Evolutionary conservation across 2,329 filamentous ascomycete genomes (phyloP).

Genomic region (Mollisiaceae sp.): DNA sequence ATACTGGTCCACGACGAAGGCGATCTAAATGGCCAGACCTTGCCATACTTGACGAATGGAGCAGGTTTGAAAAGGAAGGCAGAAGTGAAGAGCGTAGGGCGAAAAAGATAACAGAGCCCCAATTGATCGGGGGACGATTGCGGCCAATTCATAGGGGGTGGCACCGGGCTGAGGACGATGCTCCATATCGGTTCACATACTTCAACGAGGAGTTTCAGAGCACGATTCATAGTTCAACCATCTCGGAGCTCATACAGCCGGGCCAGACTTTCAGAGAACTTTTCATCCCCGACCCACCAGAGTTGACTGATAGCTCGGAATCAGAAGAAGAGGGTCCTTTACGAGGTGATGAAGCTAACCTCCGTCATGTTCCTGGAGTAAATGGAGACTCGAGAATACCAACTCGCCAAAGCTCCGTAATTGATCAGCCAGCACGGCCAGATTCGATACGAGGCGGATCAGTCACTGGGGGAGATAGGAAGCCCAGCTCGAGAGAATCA

Average conservation of each 20-base stretch:
- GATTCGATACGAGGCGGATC: slow-evolving; percentile 32
- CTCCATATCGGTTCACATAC: slow-evolving; percentile 94
- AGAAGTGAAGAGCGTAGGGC: slow-evolving; percentile 81
- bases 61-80: slow-evolving; percentile 85
- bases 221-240: slow-evolving; percentile 94
- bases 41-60: slow-evolving; percentile 85
- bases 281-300: slow-evolving; percentile 84
- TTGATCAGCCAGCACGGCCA: slow-evolving; percentile 28
- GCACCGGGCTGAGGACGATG: slow-evolving; percentile 87
- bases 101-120: slow-evolving; percentile 92
- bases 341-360: slow-evolving; percentile 37
- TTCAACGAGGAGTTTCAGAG: slow-evolving; percentile 97
- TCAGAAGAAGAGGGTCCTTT: slow-evolving; percentile 58
- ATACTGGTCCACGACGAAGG: slow-evolving; percentile 52
- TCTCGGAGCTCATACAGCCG: slow-evolving; percentile 88
- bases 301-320: slow-evolving; percentile 73
- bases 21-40: slow-evolving; percentile 86
- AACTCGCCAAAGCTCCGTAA: slow-evolving; percentile 47
- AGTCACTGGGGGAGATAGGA: slow-evolving; percentile 18
- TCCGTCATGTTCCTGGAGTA: slow-evolving; percentile 38
- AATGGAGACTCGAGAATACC: slow-evolving; percentile 52
- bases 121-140: slow-evolving; percentile 87
- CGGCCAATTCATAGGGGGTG: slow-evolving; percentile 80
- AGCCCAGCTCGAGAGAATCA: slow-evolving; percentile 16
- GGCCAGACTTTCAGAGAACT: slow-evolving; percentile 84